These are phyloP conservation scores for Lignosus rhinocerotis DNA, from an alignment of 1,284 basidiomycete species.

Conservation along the genomic window DNA sequence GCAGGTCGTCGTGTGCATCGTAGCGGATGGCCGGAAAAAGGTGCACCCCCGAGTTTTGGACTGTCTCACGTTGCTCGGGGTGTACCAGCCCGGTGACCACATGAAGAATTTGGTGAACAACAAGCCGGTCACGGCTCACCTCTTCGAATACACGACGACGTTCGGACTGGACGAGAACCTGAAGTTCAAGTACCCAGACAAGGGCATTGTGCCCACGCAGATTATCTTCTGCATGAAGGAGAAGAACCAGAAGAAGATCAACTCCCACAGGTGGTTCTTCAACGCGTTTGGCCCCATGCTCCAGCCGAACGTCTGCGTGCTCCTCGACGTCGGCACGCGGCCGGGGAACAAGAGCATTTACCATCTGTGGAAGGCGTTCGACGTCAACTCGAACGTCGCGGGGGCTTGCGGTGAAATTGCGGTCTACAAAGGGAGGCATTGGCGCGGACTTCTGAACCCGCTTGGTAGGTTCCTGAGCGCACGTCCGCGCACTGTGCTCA, in stretches of 20 bases:
- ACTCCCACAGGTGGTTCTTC: constrained; percentile 95
- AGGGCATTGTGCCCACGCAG: constrained; percentile 92
- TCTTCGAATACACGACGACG: constrained; percentile 95
- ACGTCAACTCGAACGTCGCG: constrained; percentile 89
- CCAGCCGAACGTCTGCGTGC: constrained; percentile 86
- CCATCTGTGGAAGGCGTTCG: constrained; percentile 94
- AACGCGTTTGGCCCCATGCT: constrained; percentile 81
- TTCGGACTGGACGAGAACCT: constrained; percentile 88
- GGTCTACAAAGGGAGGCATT: constrained; percentile 87
- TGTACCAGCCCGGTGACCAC: constrained; percentile 76
- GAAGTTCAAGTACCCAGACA: constrained; percentile 94
- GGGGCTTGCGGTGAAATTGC: constrained; percentile 97
- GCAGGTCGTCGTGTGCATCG: constrained; percentile 92
- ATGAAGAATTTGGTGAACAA: constrained; percentile 93
- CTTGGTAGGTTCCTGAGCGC: constrained; percentile 53
- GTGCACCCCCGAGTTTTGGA: constrained; percentile 94
- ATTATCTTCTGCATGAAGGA: constrained; percentile 94
- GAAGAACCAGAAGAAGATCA: constrained; percentile 96
- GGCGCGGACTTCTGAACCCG: constrained; percentile 81
- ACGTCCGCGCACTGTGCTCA: neutral
- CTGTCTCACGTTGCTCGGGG: constrained; percentile 80
- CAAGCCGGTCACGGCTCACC: constrained; percentile 87
- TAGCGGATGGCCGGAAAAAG: constrained; percentile 92
- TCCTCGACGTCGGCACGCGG: constrained; percentile 92
- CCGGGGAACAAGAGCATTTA: constrained; percentile 87